These are phyloP conservation scores for Malassezia pachydermatis DNA, from an alignment of 1,284 basidiomycete species.

Conservation along the genomic window DNA sequence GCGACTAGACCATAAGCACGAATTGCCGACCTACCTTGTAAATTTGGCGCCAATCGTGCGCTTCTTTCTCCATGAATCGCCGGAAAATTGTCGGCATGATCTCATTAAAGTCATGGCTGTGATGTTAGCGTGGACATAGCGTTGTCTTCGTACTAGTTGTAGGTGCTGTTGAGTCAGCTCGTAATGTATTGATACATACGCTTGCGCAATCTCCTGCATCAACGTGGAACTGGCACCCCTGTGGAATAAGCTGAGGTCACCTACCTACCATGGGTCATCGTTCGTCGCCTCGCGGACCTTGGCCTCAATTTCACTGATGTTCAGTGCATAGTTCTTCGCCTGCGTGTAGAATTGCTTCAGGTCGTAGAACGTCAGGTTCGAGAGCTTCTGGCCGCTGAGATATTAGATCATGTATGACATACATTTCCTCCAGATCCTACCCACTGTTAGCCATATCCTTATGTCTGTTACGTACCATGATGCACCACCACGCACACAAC, in stretches of 20 bases:
- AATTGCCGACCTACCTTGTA: conserved; percentile 92
- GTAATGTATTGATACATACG: conserved; percentile 36
- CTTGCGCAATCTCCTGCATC: conserved; percentile 96
- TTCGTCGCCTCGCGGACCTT: conserved; percentile 96
- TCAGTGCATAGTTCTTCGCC: conserved; percentile 59
- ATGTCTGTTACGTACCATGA: conserved; percentile 19
- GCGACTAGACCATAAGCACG: conserved; percentile 89
- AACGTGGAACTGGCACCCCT: conserved; percentile 96
- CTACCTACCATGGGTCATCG: conserved; percentile 81
- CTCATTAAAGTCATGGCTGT: conserved; percentile 89
- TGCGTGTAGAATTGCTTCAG: conserved; percentile 41
- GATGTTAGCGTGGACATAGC: background rate
- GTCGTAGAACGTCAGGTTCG: conserved; percentile 47
- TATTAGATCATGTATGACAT: conserved; percentile 1
- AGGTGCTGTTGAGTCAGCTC: too few species aligned
- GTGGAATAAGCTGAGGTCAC: conserved; percentile 10
- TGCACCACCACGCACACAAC: background rate
- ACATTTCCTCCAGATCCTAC: conserved; percentile 17
- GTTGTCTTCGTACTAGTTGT: conserved; percentile 77
- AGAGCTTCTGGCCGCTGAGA: conserved; percentile 35
- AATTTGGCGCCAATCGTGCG: conserved; percentile 94
- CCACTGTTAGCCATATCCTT: background rate
- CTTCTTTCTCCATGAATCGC: conserved; percentile 75
- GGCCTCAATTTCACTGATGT: conserved; percentile 91
- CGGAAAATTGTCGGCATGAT: conserved; percentile 97